Conservation (phyloP, 768 basidiomycete species). For the Tricholoma matsutake region DNA sequence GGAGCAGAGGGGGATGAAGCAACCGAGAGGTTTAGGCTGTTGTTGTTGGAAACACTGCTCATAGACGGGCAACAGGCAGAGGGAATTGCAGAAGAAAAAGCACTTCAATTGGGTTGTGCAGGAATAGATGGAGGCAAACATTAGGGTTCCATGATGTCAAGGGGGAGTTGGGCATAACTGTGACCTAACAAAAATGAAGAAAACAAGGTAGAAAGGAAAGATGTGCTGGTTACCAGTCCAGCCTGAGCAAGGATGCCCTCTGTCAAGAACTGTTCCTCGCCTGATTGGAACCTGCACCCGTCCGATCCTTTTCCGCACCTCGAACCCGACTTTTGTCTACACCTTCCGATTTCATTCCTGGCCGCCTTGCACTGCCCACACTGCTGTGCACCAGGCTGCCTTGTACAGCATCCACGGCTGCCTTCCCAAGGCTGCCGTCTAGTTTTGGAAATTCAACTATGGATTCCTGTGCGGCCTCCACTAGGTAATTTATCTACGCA, state of each 20-base stretch:
- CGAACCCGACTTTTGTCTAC: too few species aligned
- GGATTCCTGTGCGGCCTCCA: too few species aligned
- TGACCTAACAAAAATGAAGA: neutral
- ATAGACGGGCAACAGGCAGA: constrained; percentile 27
- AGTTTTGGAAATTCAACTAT: too few species aligned
- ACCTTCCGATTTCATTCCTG: too few species aligned
- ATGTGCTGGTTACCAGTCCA: constrained; percentile 1
- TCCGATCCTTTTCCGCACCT: too few species aligned
- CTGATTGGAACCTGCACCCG: too few species aligned
- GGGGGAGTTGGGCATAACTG: neutral
- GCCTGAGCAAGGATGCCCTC: neutral
- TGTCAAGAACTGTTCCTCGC: too few species aligned
- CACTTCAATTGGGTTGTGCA: constrained; percentile 23
- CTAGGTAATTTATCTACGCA: too few species aligned
- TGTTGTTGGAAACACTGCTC: constrained; percentile 12
- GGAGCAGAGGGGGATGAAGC: constrained; percentile 7
- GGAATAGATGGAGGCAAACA: constrained; percentile 16
- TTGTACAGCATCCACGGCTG: too few species aligned
- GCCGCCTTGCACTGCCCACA: too few species aligned
- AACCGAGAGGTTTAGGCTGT: neutral
- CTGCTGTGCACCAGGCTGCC: too few species aligned
- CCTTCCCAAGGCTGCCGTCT: too few species aligned
- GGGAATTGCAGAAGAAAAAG: constrained; percentile 24
- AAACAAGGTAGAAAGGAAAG: neutral
- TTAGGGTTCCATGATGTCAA: constrained; percentile 15